These are phyloP conservation scores for Sclerotinia nivalis DNA, from an alignment of 2,329 filamentous ascomycete genomes.

Conservation along the genomic window DNA sequence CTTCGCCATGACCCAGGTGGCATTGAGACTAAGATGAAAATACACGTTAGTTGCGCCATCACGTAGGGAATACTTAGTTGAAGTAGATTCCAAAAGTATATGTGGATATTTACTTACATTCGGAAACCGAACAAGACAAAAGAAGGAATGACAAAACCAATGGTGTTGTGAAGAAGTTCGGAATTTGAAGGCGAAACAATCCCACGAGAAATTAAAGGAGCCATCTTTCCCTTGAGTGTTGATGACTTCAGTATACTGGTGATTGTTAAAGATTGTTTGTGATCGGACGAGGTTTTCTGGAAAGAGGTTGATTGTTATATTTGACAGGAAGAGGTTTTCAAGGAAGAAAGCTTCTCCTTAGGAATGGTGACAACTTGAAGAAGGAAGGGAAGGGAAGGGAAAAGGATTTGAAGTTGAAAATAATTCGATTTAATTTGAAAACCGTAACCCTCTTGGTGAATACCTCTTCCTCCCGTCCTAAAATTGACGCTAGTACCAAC, in stretches of 20 bases:
- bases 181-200: constrained; percentile 28
- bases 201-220: constrained; percentile 18
- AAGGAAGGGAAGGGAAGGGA: neutral
- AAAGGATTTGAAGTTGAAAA: neutral
- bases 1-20: constrained; percentile 27
- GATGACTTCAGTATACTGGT: neutral
- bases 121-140: constrained; percentile 27
- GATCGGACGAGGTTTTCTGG: neutral
- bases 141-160: constrained; percentile 32
- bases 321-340: neutral
- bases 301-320: neutral
- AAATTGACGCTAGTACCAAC: constrained; percentile 16
- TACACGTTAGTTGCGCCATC: neutral
- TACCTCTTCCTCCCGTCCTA: constrained; percentile 3
- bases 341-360: neutral
- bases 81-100: neutral
- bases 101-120: constrained; percentile 28
- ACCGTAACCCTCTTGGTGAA: neutral
- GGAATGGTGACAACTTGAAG: too few species aligned
- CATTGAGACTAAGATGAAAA: constrained; percentile 27
- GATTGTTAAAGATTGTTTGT: neutral
- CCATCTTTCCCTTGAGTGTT: neutral
- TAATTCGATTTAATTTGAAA: neutral
- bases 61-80: too few species aligned
- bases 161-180: constrained; percentile 31